Percentiles rank a stretch among this genome's conserved stretches.
Conservation (phyloP, 768 basidiomycete species). For the Boletus edulis region DNA sequence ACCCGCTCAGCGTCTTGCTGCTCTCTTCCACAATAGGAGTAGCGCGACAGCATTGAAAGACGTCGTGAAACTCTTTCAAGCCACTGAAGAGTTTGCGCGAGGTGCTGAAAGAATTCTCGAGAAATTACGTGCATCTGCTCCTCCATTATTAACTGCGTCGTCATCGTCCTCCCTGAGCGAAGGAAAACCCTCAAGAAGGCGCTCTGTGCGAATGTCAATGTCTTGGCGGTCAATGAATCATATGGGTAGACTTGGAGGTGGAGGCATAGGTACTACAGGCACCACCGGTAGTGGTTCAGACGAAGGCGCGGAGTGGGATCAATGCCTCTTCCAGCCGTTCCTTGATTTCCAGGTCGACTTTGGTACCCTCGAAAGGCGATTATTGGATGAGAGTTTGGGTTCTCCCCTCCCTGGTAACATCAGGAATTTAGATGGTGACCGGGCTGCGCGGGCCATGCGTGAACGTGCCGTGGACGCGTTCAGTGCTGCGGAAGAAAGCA, state of each 20-base stretch:
- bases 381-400: conserved; percentile 59
- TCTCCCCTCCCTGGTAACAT: conserved; percentile 37
- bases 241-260: conserved; percentile 17
- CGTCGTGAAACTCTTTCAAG: conserved; percentile 66
- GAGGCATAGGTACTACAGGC: conserved; percentile 8
- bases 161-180: conserved; percentile 23
- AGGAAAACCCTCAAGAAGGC: conserved; percentile 41
- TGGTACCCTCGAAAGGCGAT: conserved; percentile 67
- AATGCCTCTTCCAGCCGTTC: conserved; percentile 91
- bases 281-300: conserved; percentile 5
- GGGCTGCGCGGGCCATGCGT: conserved; percentile 60
- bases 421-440: conserved; percentile 33
- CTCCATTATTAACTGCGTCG: conserved; percentile 18
- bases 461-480: conserved; percentile 79
- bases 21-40: conserved; percentile 57
- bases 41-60: conserved; percentile 63
- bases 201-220: conserved; percentile 65
- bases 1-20: conserved; percentile 72
- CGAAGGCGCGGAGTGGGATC: conserved; percentile 73
- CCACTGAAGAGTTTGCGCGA: conserved; percentile 81
- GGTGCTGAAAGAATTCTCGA: conserved; percentile 74
- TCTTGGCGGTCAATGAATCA: conserved; percentile 48
- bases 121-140: conserved; percentile 49
- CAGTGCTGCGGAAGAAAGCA: conserved; percentile 74
- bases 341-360: conserved; percentile 89